These are phyloP conservation scores for Plasmopara muralis DNA, from an alignment of 352 stramenopile species.

Conservation along the genomic window DNA sequence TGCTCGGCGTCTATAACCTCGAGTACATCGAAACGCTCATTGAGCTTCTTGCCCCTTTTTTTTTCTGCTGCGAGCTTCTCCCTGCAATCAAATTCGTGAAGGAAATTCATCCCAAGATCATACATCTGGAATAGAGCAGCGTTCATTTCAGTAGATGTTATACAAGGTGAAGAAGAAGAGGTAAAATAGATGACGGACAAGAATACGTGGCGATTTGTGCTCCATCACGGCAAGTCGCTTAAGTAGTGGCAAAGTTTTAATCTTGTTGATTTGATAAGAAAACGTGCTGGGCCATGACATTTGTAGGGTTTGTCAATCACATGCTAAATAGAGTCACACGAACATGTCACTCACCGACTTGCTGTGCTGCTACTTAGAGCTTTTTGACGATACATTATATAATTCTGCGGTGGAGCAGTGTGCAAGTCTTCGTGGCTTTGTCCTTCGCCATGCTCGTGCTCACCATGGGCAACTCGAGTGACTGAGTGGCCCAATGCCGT, in stretches of 20 bases:
- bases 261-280: constrained; percentile 54
- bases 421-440: constrained; percentile 14
- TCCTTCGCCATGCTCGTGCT: constrained; percentile 21
- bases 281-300: constrained; percentile 31
- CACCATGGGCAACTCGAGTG: constrained; percentile 22
- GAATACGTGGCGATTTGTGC: constrained; percentile 43
- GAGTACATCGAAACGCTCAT: constrained; percentile 20
- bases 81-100: constrained; percentile 54
- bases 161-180: not conserved
- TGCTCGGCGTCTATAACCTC: constrained; percentile 58
- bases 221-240: constrained; percentile 56
- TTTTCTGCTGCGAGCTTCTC: constrained; percentile 37
- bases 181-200: constrained; percentile 26
- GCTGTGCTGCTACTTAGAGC: constrained; percentile 13
- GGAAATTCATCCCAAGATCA: constrained; percentile 51
- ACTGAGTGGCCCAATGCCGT: constrained; percentile 55
- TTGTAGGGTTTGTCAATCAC: not conserved
- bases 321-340: not conserved
- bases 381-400: constrained; percentile 24
- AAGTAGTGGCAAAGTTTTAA: constrained; percentile 40
- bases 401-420: constrained; percentile 13
- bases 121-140: constrained; percentile 39
- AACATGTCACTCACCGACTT: constrained; percentile 6
- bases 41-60: constrained; percentile 26
- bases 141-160: not conserved